phyloP scores from a whole-genome alignment of 177 flowering plant genomes.

The Vitis hybrid region DNA sequence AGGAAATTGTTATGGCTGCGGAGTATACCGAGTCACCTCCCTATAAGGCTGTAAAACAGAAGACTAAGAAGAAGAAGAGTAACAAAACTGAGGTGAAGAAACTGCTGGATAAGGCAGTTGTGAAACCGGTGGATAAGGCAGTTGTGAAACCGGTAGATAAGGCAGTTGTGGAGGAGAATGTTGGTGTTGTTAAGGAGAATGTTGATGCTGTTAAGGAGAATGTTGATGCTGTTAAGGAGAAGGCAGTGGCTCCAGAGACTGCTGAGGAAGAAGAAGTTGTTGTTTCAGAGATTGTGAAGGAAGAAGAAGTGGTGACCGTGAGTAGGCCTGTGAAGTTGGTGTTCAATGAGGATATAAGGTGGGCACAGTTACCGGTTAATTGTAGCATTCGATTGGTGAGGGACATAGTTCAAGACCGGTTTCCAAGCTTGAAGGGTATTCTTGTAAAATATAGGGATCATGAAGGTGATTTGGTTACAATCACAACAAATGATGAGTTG shows the following conservation, averaged over 20 bases:
- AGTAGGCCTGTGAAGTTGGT: slow-evolving; percentile 58
- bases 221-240: slow-evolving; percentile 23
- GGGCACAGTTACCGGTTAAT: slow-evolving; percentile 55
- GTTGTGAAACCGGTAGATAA: slow-evolving; percentile 21
- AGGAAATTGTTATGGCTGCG: slow-evolving; percentile 27
- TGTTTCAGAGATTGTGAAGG: slow-evolving; percentile 31
- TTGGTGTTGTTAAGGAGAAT: slow-evolving; percentile 16
- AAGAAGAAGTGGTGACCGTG: slow-evolving; percentile 35
- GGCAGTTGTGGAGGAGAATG: slow-evolving; percentile 26
- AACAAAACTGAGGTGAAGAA: slow-evolving; percentile 20
- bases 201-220: slow-evolving; percentile 12
- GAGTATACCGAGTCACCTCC: slow-evolving; percentile 18
- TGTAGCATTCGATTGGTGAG: slow-evolving; percentile 47
- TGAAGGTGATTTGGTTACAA: slow-evolving; percentile 75
- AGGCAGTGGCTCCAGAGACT: slow-evolving; percentile 17
- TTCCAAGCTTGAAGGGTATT: slow-evolving; percentile 54
- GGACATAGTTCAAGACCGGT: slow-evolving; percentile 54
- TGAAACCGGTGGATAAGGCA: slow-evolving; percentile 10
- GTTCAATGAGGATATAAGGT: slow-evolving; percentile 65
- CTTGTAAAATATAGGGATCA: slow-evolving; percentile 67
- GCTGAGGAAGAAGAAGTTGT: slow-evolving; percentile 33
- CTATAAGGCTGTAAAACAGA: slow-evolving; percentile 31
- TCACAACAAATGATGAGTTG: slow-evolving; percentile 60
- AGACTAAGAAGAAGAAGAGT: slow-evolving; percentile 26
- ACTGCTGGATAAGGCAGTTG: slow-evolving; percentile 2